Percentiles rank a stretch among this genome's conserved stretches.
Conservation (phyloP, 805 yeast genomes). For the Metschnikowia bowlesiae region DNA sequence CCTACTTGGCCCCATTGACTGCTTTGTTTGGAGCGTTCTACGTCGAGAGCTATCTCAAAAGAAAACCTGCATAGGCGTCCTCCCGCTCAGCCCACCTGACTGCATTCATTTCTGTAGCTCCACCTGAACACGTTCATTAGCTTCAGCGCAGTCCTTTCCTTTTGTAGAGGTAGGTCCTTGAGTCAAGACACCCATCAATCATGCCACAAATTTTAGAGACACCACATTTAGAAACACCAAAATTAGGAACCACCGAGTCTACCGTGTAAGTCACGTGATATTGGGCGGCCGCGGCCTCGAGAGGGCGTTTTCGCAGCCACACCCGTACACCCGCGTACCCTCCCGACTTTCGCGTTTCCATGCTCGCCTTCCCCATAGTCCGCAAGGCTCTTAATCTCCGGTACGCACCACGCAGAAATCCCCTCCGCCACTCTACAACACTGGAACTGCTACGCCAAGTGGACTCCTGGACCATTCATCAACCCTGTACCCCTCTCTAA, state of each 20-base stretch:
- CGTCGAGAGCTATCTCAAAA: conserved; percentile 50
- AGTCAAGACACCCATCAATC: too few relatives aligned
- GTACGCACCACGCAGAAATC: neutral
- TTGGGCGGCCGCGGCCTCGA: neutral
- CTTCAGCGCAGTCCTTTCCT: too few relatives aligned
- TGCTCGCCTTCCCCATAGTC: neutral
- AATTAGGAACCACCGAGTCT: too few relatives aligned
- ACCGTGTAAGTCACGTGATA: neutral
- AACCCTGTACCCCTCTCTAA: neutral
- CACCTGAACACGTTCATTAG: too few relatives aligned
- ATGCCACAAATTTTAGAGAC: too few relatives aligned
- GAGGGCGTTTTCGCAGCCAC: neutral
- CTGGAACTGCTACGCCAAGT: neutral
- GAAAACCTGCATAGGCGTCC: conserved; percentile 9
- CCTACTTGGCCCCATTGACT: conserved; percentile 65
- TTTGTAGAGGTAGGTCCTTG: too few relatives aligned
- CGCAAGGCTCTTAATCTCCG: neutral
- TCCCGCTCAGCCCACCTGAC: neutral
- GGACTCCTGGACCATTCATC: neutral
- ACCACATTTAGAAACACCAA: too few relatives aligned
- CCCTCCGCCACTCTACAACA: neutral
- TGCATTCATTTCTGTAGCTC: too few relatives aligned
- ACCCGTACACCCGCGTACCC: neutral
- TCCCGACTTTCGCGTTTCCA: neutral
- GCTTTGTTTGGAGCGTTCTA: conserved; percentile 61